Percentiles rank a stretch among this genome's conserved stretches.
Evolutionary conservation across 768 basidiomycete genomes (phyloP).

Genomic region (Strobilomyces confusus): DNA sequence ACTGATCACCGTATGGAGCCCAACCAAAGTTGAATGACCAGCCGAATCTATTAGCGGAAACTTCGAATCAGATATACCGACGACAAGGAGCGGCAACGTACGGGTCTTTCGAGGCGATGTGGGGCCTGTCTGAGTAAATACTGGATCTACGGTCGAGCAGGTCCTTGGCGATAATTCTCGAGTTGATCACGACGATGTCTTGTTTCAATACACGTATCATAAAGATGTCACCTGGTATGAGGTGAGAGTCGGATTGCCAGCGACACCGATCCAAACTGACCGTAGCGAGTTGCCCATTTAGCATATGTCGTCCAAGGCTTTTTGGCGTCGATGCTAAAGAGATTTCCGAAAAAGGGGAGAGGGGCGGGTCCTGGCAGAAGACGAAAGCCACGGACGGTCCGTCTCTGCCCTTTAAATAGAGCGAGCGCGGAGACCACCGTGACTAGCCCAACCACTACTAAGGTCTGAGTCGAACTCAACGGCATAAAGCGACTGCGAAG

Average conservation of each 20-base stretch:
- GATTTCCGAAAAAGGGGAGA: conserved; percentile 18
- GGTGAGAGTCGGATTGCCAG: neutral
- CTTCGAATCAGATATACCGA: neutral
- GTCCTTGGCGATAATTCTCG: conserved; percentile 24
- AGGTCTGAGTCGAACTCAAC: neutral
- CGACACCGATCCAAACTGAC: conserved; percentile 1
- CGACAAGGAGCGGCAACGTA: neutral
- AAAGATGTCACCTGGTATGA: conserved; percentile 16
- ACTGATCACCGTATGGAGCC: conserved; percentile 19
- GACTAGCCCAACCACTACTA: neutral
- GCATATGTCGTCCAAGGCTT: conserved; percentile 21
- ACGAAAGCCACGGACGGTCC: neutral
- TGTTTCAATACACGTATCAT: conserved; percentile 20
- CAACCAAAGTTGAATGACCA: conserved; percentile 19
- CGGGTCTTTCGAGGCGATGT: conserved; percentile 13
- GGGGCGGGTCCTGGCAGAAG: conserved; percentile 19
- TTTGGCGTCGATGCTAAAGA: conserved; percentile 13
- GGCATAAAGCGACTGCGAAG: neutral
- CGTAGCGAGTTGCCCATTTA: conserved; percentile 17
- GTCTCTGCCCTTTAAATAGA: conserved; percentile 2
- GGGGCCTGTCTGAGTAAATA: conserved; percentile 27
- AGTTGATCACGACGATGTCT: conserved; percentile 25
- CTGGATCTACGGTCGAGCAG: conserved; percentile 25
- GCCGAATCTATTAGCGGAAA: conserved; percentile 12
- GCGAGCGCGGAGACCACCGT: neutral